phyloP scores from a whole-genome alignment of 495 filamentous ascomycete species.

The Penicillium soppii region DNA sequence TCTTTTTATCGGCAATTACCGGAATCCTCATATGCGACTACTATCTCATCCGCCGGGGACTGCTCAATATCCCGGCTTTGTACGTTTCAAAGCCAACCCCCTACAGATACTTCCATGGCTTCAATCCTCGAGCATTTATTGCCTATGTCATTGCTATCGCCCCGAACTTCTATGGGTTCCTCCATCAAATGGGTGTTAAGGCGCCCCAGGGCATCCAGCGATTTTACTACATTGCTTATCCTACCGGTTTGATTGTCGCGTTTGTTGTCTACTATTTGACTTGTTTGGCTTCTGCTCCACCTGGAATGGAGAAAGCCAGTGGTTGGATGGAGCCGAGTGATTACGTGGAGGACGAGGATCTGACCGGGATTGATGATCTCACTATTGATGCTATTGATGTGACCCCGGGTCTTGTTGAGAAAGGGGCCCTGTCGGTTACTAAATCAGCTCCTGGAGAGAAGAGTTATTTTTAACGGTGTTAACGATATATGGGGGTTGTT shows the following conservation, averaged over 20 bases:
- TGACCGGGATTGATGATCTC: neutral
- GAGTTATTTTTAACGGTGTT: neutral
- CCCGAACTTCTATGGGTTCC: conserved; percentile 37
- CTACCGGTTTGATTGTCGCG: conserved; percentile 26
- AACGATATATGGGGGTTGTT: no score
- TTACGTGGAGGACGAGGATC: conserved; percentile 28
- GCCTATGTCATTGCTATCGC: conserved; percentile 28
- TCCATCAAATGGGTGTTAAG: conserved; percentile 36
- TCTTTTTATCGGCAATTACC: conserved; percentile 35
- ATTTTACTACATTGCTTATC: conserved; percentile 38
- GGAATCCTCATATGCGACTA: conserved; percentile 33
- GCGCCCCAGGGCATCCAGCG: conserved; percentile 28
- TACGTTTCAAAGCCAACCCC: conserved; percentile 21
- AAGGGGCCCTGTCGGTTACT: neutral
- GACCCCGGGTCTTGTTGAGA: neutral
- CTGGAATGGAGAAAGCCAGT: conserved; percentile 13
- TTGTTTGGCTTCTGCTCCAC: conserved; percentile 13
- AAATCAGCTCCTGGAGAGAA: neutral
- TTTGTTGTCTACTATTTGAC: conserved; percentile 26
- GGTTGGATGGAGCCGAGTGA: conserved; percentile 38
- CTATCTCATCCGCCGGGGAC: conserved; percentile 29
- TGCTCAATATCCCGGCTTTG: conserved; percentile 24
- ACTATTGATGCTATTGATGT: neutral
- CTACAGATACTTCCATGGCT: conserved; percentile 24
- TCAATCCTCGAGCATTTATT: conserved; percentile 24